phyloP scores from a whole-genome alignment of 2,329 filamentous ascomycete species.

The Penicillium sp. region DNA sequence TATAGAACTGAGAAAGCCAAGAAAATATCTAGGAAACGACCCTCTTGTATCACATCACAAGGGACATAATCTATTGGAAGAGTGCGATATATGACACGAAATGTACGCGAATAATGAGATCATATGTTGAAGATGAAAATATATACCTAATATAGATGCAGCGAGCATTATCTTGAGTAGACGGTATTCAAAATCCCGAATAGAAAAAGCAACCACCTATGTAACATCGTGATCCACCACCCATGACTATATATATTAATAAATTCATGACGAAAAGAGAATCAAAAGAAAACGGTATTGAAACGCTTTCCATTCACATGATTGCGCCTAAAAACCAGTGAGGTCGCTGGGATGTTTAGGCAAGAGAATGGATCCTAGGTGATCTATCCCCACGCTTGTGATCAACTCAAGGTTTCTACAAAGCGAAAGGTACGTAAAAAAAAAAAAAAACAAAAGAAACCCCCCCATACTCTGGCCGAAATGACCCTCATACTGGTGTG shows the following conservation, averaged over 20 bases:
- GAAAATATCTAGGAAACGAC: background rate
- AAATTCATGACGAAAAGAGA: background rate
- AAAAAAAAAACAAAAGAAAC: background rate
- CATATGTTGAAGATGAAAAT: background rate
- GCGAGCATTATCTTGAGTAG: background rate
- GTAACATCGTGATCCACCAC: background rate
- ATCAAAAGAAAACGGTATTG: background rate
- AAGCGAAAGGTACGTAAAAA: background rate
- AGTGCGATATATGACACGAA: background rate
- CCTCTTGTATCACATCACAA: background rate
- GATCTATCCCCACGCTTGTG: background rate
- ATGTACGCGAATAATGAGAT: background rate
- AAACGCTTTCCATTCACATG: background rate
- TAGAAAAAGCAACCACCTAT: background rate
- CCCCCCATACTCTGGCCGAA: background rate
- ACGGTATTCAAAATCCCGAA: background rate
- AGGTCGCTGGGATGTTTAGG: background rate
- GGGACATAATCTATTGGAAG: background rate
- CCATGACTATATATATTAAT: background rate
- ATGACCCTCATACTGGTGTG: background rate
- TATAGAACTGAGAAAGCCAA: too few relatives aligned
- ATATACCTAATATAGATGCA: background rate
- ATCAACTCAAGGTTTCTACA: background rate
- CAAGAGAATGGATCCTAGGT: background rate
- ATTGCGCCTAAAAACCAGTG: background rate